These are phyloP conservation scores for Rhodotorula sp. DNA, from an alignment of 1,284 basidiomycete genomes.

Conservation along the genomic window DNA sequence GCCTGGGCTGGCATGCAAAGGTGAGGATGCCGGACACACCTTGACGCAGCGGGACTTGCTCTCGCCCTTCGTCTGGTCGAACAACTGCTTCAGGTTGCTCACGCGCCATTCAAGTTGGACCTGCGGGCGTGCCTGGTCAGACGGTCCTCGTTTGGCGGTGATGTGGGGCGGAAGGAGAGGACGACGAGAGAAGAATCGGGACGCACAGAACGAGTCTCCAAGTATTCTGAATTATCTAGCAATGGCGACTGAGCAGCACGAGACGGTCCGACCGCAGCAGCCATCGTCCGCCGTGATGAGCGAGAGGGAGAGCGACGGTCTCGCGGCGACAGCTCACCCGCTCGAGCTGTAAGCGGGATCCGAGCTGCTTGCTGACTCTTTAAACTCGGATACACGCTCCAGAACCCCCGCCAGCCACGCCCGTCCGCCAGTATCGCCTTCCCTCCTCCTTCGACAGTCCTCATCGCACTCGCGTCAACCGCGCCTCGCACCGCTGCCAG, in stretches of 20 bases:
- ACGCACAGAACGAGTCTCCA: constrained; percentile 19
- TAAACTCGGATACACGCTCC: no score
- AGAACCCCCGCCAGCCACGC: no score
- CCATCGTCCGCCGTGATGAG: no score
- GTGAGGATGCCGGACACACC: constrained; percentile 23
- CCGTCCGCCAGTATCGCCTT: no score
- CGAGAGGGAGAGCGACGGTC: no score
- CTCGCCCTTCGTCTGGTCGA: constrained; percentile 48
- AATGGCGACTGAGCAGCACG: background rate
- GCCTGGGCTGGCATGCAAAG: background rate
- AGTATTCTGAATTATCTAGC: constrained; percentile 8
- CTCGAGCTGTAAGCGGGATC: no score
- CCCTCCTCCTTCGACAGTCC: no score
- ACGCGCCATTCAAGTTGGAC: constrained; percentile 47
- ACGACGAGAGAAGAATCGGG: background rate
- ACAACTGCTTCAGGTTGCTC: constrained; percentile 47
- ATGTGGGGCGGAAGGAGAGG: background rate
- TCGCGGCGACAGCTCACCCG: no score
- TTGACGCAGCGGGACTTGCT: constrained; percentile 50
- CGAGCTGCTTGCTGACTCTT: no score
- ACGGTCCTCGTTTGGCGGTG: background rate
- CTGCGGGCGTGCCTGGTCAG: constrained; percentile 13
- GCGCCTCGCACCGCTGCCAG: no score
- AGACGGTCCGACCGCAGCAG: no score
- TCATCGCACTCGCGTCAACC: no score